phyloP scores from a whole-genome alignment of 208 protist genomes.

The Leishmania tropica region DNA sequence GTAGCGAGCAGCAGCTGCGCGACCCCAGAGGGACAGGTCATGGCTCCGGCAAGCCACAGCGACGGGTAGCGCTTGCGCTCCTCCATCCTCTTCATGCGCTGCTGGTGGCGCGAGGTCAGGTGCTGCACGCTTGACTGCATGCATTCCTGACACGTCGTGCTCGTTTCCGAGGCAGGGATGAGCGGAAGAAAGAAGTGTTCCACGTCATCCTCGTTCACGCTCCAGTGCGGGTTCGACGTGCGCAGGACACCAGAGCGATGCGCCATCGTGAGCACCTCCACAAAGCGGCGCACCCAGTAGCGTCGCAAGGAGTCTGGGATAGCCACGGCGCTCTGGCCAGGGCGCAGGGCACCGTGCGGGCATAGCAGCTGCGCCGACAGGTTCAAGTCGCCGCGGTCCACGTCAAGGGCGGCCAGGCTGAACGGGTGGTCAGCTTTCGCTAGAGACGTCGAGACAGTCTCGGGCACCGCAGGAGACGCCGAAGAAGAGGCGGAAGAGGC shows the following conservation, averaged over 20 bases:
- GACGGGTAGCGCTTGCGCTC: slow-evolving; percentile 60
- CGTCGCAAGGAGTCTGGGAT: slow-evolving; percentile 49
- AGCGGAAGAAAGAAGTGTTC: slow-evolving; percentile 37
- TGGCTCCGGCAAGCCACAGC: slow-evolving; percentile 44
- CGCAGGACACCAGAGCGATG: slow-evolving; percentile 28
- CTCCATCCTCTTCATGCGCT: slow-evolving; percentile 38
- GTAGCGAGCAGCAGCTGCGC: slow-evolving; percentile 31
- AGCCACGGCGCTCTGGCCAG: slow-evolving; percentile 37
- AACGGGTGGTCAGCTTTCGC: background rate
- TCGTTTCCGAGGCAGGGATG: slow-evolving; percentile 36
- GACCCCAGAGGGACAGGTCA: slow-evolving; percentile 33
- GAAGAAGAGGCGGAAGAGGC: background rate
- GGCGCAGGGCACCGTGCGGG: slow-evolving; percentile 51
- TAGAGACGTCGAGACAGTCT: slow-evolving; percentile 20
- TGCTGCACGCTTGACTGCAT: slow-evolving; percentile 40
- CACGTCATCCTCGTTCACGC: slow-evolving; percentile 23
- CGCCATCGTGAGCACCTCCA: slow-evolving; percentile 35
- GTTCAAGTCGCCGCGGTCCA: slow-evolving; percentile 21
- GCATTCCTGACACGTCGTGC: slow-evolving; percentile 49
- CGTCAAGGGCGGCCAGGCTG: slow-evolving; percentile 8
- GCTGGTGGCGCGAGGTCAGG: slow-evolving; percentile 40
- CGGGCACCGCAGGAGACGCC: background rate
- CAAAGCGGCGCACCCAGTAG: slow-evolving; percentile 54
- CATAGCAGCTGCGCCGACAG: slow-evolving; percentile 38
- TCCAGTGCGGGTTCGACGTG: slow-evolving; percentile 21